Evolutionary conservation across 179 eudicot genomes (phyloP), one percentile per base, ranked within the genome.

Genomic region (Beta corolliflora): DNA sequence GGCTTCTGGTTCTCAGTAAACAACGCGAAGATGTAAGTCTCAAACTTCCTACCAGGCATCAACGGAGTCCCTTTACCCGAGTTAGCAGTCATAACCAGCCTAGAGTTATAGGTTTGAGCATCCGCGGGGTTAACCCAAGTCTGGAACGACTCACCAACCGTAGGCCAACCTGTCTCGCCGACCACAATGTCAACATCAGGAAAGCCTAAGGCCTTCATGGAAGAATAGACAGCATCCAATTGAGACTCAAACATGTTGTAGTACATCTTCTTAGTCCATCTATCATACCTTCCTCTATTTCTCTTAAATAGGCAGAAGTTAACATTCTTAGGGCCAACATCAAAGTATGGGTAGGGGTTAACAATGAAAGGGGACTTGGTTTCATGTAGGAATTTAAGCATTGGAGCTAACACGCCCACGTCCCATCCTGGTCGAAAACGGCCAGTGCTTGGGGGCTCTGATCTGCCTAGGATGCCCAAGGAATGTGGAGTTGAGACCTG

Each of bases 91-190:
- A 64, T 85, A 52, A 91, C 81, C 80, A 95, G 71, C 69, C 92
- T 89, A 7, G 94, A 89, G 81, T 89, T 87, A 80, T 85, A 86
- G 66, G 98, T 86, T 71, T 82, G 89, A 60, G 99, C 98, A 52
- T 89, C 91, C 2, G 80, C 84, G 5, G 89, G 89, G 8, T 78
- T 94, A 23, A 88, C 89, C 81, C 93, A 92, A 5, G 87, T 83
- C 89, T 91, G 86, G 14, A 79, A 85, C 0, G 90, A 77, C 56
- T 90, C 98, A 2, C 92, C 98, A 13, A 78, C 75, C 1, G 96
- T 89, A 3, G 99, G 94, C 99, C 99, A 96, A 52, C 99, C 99
- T 0, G 97, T 95, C 88, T 96, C 99, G 7, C 93, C 99, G 16
- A 90, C 89, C 6, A 86, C 98, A 54, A 96, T 90, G 54, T 86